Conservation (phyloP, 2,329 filamentous ascomycete genomes). For the Zasmidium citrigriseum region DNA sequence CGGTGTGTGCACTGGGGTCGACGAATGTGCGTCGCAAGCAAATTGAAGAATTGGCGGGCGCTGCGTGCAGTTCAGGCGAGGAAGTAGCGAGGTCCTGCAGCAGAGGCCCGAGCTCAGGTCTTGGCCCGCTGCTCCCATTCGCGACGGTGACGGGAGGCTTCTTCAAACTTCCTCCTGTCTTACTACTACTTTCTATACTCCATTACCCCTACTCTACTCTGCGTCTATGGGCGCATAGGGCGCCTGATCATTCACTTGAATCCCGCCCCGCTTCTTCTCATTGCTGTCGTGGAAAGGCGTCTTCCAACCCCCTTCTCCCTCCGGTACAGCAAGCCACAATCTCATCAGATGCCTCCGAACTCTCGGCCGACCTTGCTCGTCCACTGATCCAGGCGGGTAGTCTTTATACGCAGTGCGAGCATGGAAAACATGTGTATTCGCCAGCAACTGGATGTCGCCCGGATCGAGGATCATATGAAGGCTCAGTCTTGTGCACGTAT, state of each 20-base stretch:
- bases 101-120: no score
- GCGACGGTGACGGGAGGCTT: no score
- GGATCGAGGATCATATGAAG: slow-evolving; percentile 85
- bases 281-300: slow-evolving; percentile 77
- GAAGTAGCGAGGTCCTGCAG: no score
- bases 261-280: slow-evolving; percentile 84
- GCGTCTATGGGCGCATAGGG: slow-evolving; percentile 75
- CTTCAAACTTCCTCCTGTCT: background rate
- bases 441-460: slow-evolving; percentile 84
- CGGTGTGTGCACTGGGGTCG: no score
- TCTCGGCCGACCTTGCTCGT: slow-evolving; percentile 45
- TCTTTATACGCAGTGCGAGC: slow-evolving; percentile 79
- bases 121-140: no score
- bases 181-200: background rate
- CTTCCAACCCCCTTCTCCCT: slow-evolving; percentile 80
- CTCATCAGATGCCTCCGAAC: slow-evolving; percentile 78
- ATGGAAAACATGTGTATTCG: slow-evolving; percentile 78
- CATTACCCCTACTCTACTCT: slow-evolving; percentile 52
- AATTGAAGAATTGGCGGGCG: no score
- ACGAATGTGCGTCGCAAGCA: no score
- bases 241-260: slow-evolving; percentile 79
- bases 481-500: slow-evolving; percentile 69
- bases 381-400: slow-evolving; percentile 51
- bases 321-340: slow-evolving; percentile 79
- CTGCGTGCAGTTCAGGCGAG: no score